Percentiles rank a stretch among this genome's conserved stretches.
phyloP scores from a whole-genome alignment of 2,329 filamentous ascomycete genomes.

The Microdochium bolleyi region DNA sequence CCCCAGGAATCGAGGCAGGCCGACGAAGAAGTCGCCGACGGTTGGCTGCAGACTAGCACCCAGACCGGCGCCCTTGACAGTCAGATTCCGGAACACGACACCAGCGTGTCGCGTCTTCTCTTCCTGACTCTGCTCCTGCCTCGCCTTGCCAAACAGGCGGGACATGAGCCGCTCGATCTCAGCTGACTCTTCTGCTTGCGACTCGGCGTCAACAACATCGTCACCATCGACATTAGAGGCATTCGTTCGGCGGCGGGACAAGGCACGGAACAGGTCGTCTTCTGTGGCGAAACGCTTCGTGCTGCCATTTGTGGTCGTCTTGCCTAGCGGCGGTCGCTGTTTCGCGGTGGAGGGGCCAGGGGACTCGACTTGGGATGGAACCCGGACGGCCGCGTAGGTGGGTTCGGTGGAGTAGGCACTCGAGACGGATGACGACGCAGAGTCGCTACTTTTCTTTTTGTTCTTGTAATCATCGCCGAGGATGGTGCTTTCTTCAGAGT shows the following conservation, averaged over 20 bases:
- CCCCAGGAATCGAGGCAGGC: constrained; percentile 15
- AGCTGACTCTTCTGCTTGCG: constrained; percentile 28
- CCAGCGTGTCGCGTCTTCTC: constrained; percentile 63
- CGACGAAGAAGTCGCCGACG: constrained; percentile 25
- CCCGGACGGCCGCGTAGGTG: constrained; percentile 2
- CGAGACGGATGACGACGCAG: neutral
- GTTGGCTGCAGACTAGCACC: constrained; percentile 47
- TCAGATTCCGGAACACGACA: constrained; percentile 62
- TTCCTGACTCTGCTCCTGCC: constrained; percentile 59
- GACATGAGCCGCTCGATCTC: constrained; percentile 58
- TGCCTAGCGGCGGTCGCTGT: constrained; percentile 9
- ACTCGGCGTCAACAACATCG: constrained; percentile 5
- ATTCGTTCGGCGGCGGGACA: constrained; percentile 40
- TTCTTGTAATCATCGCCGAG: neutral
- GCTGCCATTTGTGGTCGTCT: constrained; percentile 14
- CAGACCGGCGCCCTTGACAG: constrained; percentile 61
- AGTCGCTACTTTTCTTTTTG: neutral
- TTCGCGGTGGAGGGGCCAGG: constrained; percentile 15
- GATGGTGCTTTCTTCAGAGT: neutral
- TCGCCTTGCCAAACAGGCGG: constrained; percentile 59
- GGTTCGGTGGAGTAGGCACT: constrained; percentile 1
- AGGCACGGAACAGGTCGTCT: constrained; percentile 40
- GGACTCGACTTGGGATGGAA: constrained; percentile 6
- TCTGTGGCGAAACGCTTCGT: constrained; percentile 23
- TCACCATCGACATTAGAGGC: constrained; percentile 9